Percentiles rank a stretch among this genome's conserved stretches.
Evolutionary conservation across 1,139 yeast genomes (phyloP).

Genomic region (Hemisphaericaspora xylanilytica): DNA sequence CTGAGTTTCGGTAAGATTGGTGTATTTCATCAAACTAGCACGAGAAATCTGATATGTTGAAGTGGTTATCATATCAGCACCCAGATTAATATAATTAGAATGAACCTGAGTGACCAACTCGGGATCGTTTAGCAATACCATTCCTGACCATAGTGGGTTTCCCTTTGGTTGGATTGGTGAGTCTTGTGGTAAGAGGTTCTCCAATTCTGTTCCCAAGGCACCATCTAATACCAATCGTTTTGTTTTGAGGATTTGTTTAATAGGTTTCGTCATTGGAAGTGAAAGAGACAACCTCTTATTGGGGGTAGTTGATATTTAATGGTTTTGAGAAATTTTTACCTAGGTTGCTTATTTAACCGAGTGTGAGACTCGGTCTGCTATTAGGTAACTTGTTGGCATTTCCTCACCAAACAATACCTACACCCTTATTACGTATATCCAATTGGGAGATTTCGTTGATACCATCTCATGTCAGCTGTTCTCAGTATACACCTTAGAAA

Average conservation of each 20-base stretch:
- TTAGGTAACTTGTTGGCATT: too few species aligned
- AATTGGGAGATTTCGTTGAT: too few species aligned
- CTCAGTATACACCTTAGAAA: too few species aligned
- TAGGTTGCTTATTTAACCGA: too few species aligned
- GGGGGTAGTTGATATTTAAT: too few species aligned
- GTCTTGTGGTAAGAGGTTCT: conserved; percentile 15
- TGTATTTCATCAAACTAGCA: conserved; percentile 34
- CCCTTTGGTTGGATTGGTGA: conserved; percentile 15
- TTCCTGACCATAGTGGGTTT: conserved; percentile 61
- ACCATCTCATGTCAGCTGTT: too few species aligned
- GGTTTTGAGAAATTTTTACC: too few species aligned
- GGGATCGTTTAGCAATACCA: conserved; percentile 49
- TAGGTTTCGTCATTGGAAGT: neutral
- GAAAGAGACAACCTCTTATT: too few species aligned
- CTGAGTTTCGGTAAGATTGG: conserved; percentile 25
- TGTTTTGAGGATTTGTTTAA: neutral
- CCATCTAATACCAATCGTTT: conserved; percentile 24
- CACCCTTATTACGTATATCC: too few species aligned
- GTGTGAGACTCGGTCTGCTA: too few species aligned
- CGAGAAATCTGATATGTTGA: conserved; percentile 63
- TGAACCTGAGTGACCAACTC: conserved; percentile 50
- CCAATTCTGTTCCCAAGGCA: conserved; percentile 33
- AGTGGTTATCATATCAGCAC: conserved; percentile 57
- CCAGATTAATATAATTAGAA: conserved; percentile 46
- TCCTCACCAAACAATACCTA: too few species aligned